A percentile compares a stretch with the other conserved stretches of the same genome.
Evolutionary conservation across 331 rosid species (phyloP).

Genomic region (Malus hybrid): DNA sequence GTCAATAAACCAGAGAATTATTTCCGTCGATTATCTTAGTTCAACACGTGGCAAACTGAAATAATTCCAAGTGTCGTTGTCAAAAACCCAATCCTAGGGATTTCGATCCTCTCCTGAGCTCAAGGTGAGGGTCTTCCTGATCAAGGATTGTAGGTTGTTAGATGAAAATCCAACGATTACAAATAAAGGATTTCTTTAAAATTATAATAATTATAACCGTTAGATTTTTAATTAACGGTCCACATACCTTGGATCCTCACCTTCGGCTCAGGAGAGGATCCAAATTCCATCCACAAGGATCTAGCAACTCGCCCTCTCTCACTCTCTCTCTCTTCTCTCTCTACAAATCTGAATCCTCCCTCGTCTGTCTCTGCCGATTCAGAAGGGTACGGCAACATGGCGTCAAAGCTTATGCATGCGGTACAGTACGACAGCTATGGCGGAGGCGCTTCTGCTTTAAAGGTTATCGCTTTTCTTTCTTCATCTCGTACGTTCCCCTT

Average conservation of each 20-base stretch:
- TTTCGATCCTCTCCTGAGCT: too few relatives aligned
- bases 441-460: constrained; percentile 29
- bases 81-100: background rate
- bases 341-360: background rate
- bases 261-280: too few relatives aligned
- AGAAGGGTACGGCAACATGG: background rate
- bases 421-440: constrained; percentile 34
- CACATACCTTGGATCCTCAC: too few relatives aligned
- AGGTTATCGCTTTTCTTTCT: constrained; percentile 1
- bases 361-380: background rate
- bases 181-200: too few relatives aligned
- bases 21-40: too few relatives aligned
- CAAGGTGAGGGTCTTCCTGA: too few relatives aligned
- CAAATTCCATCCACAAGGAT: background rate
- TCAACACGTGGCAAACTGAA: background rate
- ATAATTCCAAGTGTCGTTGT: background rate
- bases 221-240: too few relatives aligned
- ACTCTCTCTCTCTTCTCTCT: too few relatives aligned
- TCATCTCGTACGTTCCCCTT: background rate
- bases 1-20: too few relatives aligned
- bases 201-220: too few relatives aligned
- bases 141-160: too few relatives aligned
- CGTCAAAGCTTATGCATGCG: constrained; percentile 25
- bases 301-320: background rate
- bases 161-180: too few relatives aligned